Evolutionary conservation across 257 asterid species (phyloP).

Genomic region (Asclepias syriaca): DNA sequence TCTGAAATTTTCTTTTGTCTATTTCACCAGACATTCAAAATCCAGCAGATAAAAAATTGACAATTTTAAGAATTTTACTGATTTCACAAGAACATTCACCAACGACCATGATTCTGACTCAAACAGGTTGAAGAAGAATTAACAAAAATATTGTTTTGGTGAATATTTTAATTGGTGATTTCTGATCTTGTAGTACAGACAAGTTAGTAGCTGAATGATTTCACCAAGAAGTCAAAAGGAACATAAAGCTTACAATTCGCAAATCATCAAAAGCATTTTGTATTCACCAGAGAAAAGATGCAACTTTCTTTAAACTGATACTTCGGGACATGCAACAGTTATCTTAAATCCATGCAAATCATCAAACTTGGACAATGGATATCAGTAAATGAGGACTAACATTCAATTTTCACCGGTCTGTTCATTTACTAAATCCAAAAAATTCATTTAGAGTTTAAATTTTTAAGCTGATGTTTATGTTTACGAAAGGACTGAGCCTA

Average conservation of each 20-base stretch:
- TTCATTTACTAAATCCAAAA: background rate
- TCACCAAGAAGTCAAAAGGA: slow-evolving; percentile 1
- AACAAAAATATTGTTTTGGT: background rate
- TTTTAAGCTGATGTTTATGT: background rate
- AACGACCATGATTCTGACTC: background rate
- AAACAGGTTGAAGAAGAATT: background rate
- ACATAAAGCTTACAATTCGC: background rate
- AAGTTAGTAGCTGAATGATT: background rate
- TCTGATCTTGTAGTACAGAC: background rate
- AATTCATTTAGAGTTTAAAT: background rate
- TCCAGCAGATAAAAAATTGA: background rate
- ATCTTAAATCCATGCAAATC: background rate
- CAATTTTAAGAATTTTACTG: background rate
- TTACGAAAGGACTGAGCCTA: background rate
- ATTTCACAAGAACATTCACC: background rate
- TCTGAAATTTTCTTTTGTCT: background rate
- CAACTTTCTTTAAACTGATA: background rate
- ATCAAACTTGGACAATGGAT: background rate
- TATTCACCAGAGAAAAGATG: background rate
- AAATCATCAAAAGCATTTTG: background rate
- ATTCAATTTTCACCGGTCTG: background rate
- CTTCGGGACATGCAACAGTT: background rate
- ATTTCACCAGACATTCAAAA: background rate
- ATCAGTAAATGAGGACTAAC: background rate
- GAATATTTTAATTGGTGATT: background rate